phyloP scores from a whole-genome alignment of 2,329 filamentous ascomycete genomes.

The Calonectria pteridis region DNA sequence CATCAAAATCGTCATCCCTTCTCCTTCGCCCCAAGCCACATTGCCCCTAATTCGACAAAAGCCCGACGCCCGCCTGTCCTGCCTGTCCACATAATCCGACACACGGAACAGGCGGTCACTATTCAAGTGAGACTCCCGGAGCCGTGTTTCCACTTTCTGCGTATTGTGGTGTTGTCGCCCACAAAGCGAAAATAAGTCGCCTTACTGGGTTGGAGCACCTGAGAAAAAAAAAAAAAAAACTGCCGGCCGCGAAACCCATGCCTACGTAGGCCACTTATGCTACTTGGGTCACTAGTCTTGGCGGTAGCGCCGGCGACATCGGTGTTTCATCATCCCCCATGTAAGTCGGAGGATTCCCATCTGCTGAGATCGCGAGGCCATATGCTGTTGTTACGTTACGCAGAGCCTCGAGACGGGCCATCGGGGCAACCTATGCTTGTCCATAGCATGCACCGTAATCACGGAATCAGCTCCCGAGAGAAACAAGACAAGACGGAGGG shows the following conservation, averaged over 20 bases:
- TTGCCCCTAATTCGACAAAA: slow-evolving; percentile 16
- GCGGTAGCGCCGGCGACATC: slow-evolving; percentile 10
- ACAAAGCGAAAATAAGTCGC: not conserved
- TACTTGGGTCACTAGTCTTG: slow-evolving; percentile 8
- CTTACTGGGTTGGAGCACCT: not conserved
- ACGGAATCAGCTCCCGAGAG: not conserved
- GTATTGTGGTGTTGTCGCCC: not conserved
- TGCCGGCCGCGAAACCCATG: slow-evolving; percentile 22
- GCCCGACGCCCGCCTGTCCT: not conserved
- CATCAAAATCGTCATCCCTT: slow-evolving; percentile 9
- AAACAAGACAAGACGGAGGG: not conserved
- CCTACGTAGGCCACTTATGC: slow-evolving; percentile 12
- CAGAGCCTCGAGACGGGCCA: slow-evolving; percentile 12
- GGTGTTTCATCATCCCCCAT: slow-evolving; percentile 22
- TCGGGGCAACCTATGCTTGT: not conserved
- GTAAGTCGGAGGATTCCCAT: slow-evolving; percentile 5
- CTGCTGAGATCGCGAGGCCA: not conserved
- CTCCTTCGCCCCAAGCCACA: slow-evolving; percentile 20
- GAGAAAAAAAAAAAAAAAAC: not conserved
- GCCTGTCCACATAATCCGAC: slow-evolving; percentile 11
- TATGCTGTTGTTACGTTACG: slow-evolving; percentile 9
- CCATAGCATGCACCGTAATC: not conserved
- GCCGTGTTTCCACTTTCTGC: not conserved
- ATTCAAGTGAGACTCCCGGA: not conserved
- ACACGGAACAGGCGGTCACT: slow-evolving; percentile 16